Conservation (phyloP, 2,329 filamentous ascomycete genomes). For the Penicillium sp. region DNA sequence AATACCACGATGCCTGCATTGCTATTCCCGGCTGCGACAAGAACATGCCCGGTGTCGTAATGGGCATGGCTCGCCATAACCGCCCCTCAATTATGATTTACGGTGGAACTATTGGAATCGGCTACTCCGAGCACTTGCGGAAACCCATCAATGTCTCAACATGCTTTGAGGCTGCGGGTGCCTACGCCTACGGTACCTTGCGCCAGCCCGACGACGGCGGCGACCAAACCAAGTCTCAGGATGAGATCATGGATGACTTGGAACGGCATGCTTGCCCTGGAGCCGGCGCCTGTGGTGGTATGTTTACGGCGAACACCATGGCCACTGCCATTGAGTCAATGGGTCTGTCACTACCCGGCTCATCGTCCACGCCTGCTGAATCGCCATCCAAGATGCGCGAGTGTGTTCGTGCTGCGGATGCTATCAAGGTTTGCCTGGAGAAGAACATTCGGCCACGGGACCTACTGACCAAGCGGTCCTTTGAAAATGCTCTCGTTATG, state of each 20-base stretch:
- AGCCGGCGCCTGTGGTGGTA: conserved; percentile 80
- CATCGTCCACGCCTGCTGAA: conserved; percentile 76
- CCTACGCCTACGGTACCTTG: conserved; percentile 74
- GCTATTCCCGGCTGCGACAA: conserved; percentile 94
- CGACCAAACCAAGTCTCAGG: conserved; percentile 64
- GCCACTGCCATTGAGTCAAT: conserved; percentile 87
- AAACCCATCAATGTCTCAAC: conserved; percentile 83
- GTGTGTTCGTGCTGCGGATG: conserved; percentile 76
- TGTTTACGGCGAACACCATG: conserved; percentile 97
- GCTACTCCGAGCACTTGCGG: conserved; percentile 73
- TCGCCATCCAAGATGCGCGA: conserved; percentile 83
- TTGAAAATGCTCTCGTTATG: conserved; percentile 85
- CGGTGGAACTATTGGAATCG: conserved; percentile 84
- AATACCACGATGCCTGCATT: conserved; percentile 91
- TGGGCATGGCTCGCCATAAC: conserved; percentile 89
- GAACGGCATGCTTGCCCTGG: conserved; percentile 76
- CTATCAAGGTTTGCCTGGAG: conserved; percentile 77
- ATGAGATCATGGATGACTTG: conserved; percentile 81
- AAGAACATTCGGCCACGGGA: conserved; percentile 78
- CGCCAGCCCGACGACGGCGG: conserved; percentile 66
- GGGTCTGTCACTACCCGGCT: conserved; percentile 78
- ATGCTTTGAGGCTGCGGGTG: conserved; percentile 84
- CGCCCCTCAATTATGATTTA: conserved; percentile 94
- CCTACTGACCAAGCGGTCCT: conserved; percentile 74
- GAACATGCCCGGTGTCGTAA: conserved; percentile 93